A percentile compares a stretch with the other conserved stretches of the same genome.
Evolutionary conservation across 139 green algal genomes (phyloP).

Genomic region (Mychonastes homosphaera): DNA sequence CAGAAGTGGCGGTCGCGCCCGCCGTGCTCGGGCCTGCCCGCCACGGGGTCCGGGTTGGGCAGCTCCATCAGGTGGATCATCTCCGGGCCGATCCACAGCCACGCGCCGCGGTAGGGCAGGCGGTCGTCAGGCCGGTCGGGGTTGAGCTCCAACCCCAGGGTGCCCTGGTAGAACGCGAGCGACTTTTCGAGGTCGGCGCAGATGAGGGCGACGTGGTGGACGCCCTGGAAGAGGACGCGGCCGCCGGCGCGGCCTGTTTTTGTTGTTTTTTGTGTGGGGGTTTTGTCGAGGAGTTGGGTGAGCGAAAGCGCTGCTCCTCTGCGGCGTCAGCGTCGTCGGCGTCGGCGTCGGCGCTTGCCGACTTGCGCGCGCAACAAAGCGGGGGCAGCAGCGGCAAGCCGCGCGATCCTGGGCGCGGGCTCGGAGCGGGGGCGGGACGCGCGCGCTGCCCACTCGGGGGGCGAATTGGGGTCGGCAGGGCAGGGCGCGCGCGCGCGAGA

Average conservation of each 20-base stretch:
- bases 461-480: no score
- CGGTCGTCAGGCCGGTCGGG: slow-evolving; percentile 69
- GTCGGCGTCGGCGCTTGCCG: no score
- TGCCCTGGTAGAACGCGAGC: slow-evolving; percentile 68
- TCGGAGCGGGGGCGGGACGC: no score
- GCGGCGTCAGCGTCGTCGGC: no score
- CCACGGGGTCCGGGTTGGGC: slow-evolving; percentile 60
- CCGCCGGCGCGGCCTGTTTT: slow-evolving; percentile 9
- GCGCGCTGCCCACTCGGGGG: no score
- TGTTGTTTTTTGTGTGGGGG: background rate
- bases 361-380: no score
- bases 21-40: slow-evolving; percentile 42
- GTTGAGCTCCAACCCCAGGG: slow-evolving; percentile 68
- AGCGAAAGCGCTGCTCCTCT: no score
- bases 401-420: no score
- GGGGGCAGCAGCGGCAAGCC: no score
- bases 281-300: no score
- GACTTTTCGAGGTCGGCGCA: slow-evolving; percentile 62
- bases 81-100: slow-evolving; percentile 59
- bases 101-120: slow-evolving; percentile 77
- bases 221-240: slow-evolving; percentile 50
- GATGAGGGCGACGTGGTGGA: slow-evolving; percentile 82
- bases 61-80: slow-evolving; percentile 91
- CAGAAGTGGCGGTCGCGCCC: slow-evolving; percentile 80
- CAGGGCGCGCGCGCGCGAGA: no score